A percentile compares a stretch with the other conserved stretches of the same genome.
Conservation (phyloP, 768 basidiomycete genomes). For the Suillus variegatus region DNA sequence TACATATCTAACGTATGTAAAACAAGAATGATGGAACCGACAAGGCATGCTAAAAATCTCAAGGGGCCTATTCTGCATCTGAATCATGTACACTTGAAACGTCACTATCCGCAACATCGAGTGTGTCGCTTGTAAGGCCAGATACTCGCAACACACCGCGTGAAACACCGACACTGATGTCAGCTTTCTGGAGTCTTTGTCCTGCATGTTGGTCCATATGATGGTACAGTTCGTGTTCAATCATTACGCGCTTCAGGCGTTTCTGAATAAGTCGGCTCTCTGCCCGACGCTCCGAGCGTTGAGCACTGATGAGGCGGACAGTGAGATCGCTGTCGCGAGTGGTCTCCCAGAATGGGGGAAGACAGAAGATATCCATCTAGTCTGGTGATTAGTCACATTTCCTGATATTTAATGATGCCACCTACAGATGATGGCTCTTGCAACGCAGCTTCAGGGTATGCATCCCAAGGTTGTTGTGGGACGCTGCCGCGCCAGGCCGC, state of each 20-base stretch:
- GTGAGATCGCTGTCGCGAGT: not conserved
- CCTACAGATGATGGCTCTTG: not conserved
- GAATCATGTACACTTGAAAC: not conserved
- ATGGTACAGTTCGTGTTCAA: conserved; percentile 6
- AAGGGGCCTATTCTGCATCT: not conserved
- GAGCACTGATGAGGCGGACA: not conserved
- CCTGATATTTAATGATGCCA: not conserved
- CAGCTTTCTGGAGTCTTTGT: conserved; percentile 1
- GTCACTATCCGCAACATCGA: not conserved
- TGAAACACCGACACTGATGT: conserved; percentile 6
- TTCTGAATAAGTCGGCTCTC: not conserved
- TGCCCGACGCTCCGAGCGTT: not conserved
- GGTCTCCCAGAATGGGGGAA: conserved; percentile 4
- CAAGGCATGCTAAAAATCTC: not conserved
- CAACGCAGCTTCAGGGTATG: not conserved
- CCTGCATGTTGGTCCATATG: not conserved
- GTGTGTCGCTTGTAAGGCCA: not conserved
- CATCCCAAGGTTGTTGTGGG: not conserved
- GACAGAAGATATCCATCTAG: not conserved
- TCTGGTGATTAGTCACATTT: not conserved
- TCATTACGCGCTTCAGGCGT: not conserved
- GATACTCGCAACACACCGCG: not conserved
- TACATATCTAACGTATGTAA: not conserved
- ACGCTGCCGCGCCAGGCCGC: not conserved
- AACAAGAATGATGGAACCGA: not conserved